phyloP scores from a whole-genome alignment of 2,329 filamentous ascomycete species.

The Fusarium torulosum region DNA sequence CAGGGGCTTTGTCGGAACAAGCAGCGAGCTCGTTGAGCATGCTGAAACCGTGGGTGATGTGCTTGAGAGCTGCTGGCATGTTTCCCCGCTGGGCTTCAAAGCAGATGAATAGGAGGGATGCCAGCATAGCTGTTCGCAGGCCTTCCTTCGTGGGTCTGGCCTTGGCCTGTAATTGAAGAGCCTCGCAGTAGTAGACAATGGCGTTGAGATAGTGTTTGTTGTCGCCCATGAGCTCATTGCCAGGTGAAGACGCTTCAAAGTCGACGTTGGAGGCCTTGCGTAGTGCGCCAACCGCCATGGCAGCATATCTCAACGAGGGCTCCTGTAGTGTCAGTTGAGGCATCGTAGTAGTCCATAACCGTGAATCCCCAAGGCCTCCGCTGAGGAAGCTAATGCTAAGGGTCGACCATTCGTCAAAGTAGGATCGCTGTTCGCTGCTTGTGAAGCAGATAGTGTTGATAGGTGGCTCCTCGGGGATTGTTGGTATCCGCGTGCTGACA shows the following conservation, averaged over 20 bases:
- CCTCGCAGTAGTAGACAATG: slow-evolving; percentile 57
- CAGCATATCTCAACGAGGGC: slow-evolving; percentile 54
- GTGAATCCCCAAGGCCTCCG: slow-evolving; percentile 52
- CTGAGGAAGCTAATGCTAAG: slow-evolving; percentile 54
- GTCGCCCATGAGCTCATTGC: slow-evolving; percentile 36
- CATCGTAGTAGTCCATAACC: slow-evolving; percentile 57
- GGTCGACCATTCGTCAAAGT: slow-evolving; percentile 56
- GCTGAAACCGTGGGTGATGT: slow-evolving; percentile 57
- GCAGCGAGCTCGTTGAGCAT: slow-evolving; percentile 56
- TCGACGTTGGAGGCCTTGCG: slow-evolving; percentile 52
- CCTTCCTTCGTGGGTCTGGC: slow-evolving; percentile 54
- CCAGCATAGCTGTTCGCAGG: slow-evolving; percentile 55
- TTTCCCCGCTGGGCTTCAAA: slow-evolving; percentile 58
- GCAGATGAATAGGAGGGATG: slow-evolving; percentile 58
- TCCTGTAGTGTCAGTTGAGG: slow-evolving; percentile 57
- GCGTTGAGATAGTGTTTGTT: slow-evolving; percentile 58
- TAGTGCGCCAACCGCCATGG: slow-evolving; percentile 58
- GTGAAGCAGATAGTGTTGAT: slow-evolving; percentile 54
- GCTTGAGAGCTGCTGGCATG: slow-evolving; percentile 56
- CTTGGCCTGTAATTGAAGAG: slow-evolving; percentile 56
- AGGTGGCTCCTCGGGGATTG: slow-evolving; percentile 51
- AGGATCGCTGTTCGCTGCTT: slow-evolving; percentile 52
- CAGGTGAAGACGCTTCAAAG: slow-evolving; percentile 32
- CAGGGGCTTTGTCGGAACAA: slow-evolving; percentile 53
- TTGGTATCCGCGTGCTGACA: slow-evolving; percentile 50